Evolutionary conservation across 805 yeast genomes (phyloP).

Genomic region (Debaryomyces prosopidis): DNA sequence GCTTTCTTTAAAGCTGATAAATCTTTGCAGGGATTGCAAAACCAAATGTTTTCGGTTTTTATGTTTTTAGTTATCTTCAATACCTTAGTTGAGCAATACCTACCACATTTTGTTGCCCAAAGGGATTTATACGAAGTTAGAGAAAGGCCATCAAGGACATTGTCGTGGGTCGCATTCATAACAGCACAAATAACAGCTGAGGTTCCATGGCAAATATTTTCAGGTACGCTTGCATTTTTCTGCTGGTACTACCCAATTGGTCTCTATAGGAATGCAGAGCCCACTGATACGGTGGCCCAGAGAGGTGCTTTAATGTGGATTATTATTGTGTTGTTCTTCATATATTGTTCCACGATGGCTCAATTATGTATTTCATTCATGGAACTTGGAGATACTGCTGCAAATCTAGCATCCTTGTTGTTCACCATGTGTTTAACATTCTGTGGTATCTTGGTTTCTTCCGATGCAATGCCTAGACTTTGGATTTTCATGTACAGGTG

Average conservation of each 20-base stretch:
- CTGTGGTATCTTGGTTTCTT: conserved; percentile 74
- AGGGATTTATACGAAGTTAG: conserved; percentile 71
- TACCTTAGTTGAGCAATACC: conserved; percentile 60
- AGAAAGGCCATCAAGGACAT: conserved; percentile 72
- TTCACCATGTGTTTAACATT: conserved; percentile 66
- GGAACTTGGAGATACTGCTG: conserved; percentile 62
- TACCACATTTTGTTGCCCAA: conserved; percentile 55
- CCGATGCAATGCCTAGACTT: conserved; percentile 61
- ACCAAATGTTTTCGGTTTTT: conserved; percentile 72
- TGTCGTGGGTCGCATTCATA: conserved; percentile 64
- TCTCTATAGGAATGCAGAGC: conserved; percentile 21
- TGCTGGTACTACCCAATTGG: conserved; percentile 49
- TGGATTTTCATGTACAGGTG: conserved; percentile 43
- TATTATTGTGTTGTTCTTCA: conserved; percentile 41
- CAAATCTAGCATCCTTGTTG: conserved; percentile 55
- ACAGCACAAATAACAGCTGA: conserved; percentile 64
- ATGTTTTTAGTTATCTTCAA: conserved; percentile 61
- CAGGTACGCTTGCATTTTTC: conserved; percentile 68
- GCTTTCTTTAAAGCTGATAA: conserved; percentile 55
- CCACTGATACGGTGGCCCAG: conserved; percentile 30
- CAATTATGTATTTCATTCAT: conserved; percentile 59
- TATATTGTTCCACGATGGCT: conserved; percentile 59
- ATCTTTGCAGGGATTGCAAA: conserved; percentile 44
- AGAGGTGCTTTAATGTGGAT: conserved; percentile 63
- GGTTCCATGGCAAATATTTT: conserved; percentile 60